Conservation (phyloP, 495 filamentous ascomycete genomes). For the Hypoxylon perforatum region DNA sequence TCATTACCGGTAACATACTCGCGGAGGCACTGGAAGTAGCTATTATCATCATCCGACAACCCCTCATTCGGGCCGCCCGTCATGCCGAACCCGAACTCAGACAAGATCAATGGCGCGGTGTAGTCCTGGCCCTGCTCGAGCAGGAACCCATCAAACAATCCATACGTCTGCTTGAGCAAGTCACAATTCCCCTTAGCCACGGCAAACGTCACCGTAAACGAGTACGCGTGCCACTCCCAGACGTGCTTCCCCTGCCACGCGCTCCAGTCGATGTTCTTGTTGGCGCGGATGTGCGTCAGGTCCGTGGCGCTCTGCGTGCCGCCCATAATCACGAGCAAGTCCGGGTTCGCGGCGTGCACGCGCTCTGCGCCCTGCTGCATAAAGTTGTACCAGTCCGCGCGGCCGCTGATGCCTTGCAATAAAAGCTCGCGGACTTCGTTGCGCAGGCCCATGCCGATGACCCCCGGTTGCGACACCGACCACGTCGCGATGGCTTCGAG, state of each 20-base stretch:
- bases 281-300: conserved; percentile 52
- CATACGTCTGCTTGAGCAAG: conserved; percentile 51
- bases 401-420: conserved; percentile 53
- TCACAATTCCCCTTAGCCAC: conserved; percentile 52
- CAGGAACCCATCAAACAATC: conserved; percentile 56
- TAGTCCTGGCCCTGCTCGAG: conserved; percentile 53
- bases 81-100: conserved; percentile 64
- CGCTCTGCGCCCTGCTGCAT: conserved; percentile 52
- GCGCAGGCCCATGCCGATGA: conserved; percentile 59
- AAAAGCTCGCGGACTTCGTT: conserved; percentile 62
- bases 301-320: conserved; percentile 58
- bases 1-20: conserved; percentile 59
- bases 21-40: conserved; percentile 55
- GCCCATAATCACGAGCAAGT: conserved; percentile 59
- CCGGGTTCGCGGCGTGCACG: conserved; percentile 56
- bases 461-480: conserved; percentile 50
- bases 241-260: conserved; percentile 58
- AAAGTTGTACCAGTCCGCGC: conserved; percentile 59
- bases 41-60: conserved; percentile 47
- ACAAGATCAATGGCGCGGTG: conserved; percentile 59
- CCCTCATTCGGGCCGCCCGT: conserved; percentile 49
- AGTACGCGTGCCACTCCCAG: conserved; percentile 65
- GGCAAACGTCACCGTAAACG: conserved; percentile 58
- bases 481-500: conserved; percentile 56
- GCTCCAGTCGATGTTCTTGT: conserved; percentile 50